A percentile compares a stretch with the other conserved stretches of the same genome.
Evolutionary conservation across 495 filamentous ascomycete species (phyloP).

Genomic region (Letharia lupina): DNA sequence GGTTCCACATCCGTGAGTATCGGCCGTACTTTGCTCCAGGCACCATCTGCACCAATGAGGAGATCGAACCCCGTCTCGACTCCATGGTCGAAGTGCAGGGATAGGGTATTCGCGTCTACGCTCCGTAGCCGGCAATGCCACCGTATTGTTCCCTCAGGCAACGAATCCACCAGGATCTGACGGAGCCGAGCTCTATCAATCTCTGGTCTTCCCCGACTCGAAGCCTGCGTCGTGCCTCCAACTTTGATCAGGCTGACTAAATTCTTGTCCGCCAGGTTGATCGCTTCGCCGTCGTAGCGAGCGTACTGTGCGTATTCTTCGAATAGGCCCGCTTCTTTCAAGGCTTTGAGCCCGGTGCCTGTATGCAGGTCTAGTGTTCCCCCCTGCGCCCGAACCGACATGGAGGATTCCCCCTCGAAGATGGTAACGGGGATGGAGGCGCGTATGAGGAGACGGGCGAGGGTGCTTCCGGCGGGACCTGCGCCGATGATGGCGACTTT

Average conservation of each 20-base stretch:
- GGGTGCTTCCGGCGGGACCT: constrained; percentile 49
- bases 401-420: constrained; percentile 44
- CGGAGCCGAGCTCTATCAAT: constrained; percentile 41
- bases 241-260: constrained; percentile 28
- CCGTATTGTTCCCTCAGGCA: constrained; percentile 24
- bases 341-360: constrained; percentile 42
- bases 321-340: constrained; percentile 44
- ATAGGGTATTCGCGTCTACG: constrained; percentile 18
- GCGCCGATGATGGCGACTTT: constrained; percentile 50
- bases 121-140: constrained; percentile 20
- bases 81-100: constrained; percentile 28
- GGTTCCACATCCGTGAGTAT: constrained; percentile 42
- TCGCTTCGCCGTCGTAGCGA: constrained; percentile 36
- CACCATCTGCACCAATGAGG: constrained; percentile 55
- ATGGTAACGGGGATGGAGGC: constrained; percentile 40
- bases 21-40: constrained; percentile 47
- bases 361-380: constrained; percentile 51
- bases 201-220: constrained; percentile 36
- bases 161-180: constrained; percentile 32
- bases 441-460: constrained; percentile 47
- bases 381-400: constrained; percentile 36
- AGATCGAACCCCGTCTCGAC: constrained; percentile 39
- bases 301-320: constrained; percentile 39
- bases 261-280: constrained; percentile 30
- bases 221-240: constrained; percentile 15